phyloP scores from a whole-genome alignment of 148 eudicot genomes.

The Polygonum aviculare region DNA sequence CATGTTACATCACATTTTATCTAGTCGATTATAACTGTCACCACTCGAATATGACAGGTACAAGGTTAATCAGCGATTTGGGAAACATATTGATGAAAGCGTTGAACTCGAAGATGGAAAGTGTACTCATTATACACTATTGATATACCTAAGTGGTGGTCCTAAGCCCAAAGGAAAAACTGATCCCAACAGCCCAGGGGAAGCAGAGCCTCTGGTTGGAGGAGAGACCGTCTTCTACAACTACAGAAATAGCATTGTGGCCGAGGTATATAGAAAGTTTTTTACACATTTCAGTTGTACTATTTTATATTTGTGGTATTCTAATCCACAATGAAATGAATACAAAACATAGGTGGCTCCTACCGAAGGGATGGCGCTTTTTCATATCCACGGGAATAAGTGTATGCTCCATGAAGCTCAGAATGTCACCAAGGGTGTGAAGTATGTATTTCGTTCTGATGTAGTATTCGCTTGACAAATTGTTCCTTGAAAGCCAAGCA shows the following conservation, averaged over 20 bases:
- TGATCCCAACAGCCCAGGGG: conserved; percentile 27
- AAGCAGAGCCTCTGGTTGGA: conserved; percentile 57
- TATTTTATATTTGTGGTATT: neutral
- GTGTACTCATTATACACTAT: conserved; percentile 62
- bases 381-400: conserved; percentile 83
- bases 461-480: conserved; percentile 58
- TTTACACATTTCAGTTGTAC: neutral
- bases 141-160: conserved; percentile 78
- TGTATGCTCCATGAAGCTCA: conserved; percentile 98
- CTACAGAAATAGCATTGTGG: conserved; percentile 60
- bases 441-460: conserved; percentile 88
- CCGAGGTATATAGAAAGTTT: conserved; percentile 45
- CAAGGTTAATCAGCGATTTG: conserved; percentile 80
- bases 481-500: neutral
- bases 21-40: neutral
- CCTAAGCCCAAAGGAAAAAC: conserved; percentile 42
- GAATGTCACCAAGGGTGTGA: conserved; percentile 71
- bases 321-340: neutral
- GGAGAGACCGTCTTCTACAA: conserved; percentile 98
- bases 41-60: conserved; percentile 42
- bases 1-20: neutral
- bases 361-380: conserved; percentile 82
- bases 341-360: conserved; percentile 60
- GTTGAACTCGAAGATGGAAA: conserved; percentile 74
- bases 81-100: conserved; percentile 92